Conservation (phyloP, 108 stramenopile species). For the Cyclostephanos tholiformis region DNA sequence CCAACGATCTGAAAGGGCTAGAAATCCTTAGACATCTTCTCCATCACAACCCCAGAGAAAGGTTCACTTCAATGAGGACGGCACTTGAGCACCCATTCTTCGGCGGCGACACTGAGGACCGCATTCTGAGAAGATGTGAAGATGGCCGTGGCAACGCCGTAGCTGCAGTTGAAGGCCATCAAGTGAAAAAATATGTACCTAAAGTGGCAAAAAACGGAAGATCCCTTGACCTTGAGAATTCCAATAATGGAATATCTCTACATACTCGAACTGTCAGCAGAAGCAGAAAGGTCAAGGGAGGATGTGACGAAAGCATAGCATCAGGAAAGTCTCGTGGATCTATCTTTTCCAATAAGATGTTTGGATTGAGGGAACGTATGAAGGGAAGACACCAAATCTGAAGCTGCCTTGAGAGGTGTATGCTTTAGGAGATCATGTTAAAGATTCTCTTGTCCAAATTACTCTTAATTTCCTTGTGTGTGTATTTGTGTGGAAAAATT, state of each 20-base stretch:
- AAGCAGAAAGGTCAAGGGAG: slow-evolving; percentile 36
- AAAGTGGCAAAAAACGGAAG: slow-evolving; percentile 40
- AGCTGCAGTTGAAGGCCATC: background rate
- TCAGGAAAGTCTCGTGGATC: slow-evolving; percentile 29
- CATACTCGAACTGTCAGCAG: slow-evolving; percentile 1
- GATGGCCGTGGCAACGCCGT: slow-evolving; percentile 5
- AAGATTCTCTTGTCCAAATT: no score
- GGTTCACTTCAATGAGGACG: slow-evolving; percentile 63
- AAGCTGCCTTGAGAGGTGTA: background rate
- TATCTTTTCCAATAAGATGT: slow-evolving; percentile 13
- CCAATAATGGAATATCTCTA: slow-evolving; percentile 32
- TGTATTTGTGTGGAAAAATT: no score
- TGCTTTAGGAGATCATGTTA: no score
- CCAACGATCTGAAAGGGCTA: slow-evolving; percentile 48
- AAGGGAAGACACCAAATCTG: slow-evolving; percentile 5
- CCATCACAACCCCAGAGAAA: slow-evolving; percentile 71
- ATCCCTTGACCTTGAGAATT: slow-evolving; percentile 39
- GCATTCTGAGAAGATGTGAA: slow-evolving; percentile 18
- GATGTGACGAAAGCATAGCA: slow-evolving; percentile 29
- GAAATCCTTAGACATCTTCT: slow-evolving; percentile 67
- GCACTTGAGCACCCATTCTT: slow-evolving; percentile 85
- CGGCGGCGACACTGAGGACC: slow-evolving; percentile 39
- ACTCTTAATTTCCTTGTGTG: no score
- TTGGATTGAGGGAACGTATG: slow-evolving; percentile 29
- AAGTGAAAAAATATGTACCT: slow-evolving; percentile 3